A percentile compares a stretch with the other conserved stretches of the same genome.
Conservation (phyloP, 2,329 filamentous ascomycete species). For the Venturia effusa region DNA sequence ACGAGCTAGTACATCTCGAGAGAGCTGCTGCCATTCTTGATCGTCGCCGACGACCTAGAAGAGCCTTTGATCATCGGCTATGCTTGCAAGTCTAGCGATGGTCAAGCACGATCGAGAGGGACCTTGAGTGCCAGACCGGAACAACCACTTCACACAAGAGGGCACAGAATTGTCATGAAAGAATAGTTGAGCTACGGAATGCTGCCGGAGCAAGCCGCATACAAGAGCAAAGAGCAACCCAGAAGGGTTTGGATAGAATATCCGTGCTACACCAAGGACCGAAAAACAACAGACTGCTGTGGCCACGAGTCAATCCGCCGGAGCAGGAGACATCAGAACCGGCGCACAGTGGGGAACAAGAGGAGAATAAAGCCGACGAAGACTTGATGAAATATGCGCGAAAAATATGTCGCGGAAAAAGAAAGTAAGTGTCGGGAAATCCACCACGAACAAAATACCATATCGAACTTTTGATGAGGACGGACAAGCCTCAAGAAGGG, state of each 20-base stretch:
- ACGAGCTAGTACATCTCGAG: too few species aligned
- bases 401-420: conserved; percentile 9
- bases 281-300: conserved; percentile 12
- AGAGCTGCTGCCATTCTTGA: too few species aligned
- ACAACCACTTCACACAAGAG: background rate
- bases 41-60: too few species aligned
- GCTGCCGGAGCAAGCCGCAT: background rate
- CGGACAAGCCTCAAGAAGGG: conserved; percentile 17
- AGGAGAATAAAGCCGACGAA: conserved; percentile 12
- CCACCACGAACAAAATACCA: background rate
- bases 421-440: background rate
- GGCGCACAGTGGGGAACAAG: conserved; percentile 20
- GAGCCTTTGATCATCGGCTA: too few species aligned
- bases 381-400: background rate
- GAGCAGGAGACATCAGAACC: conserved; percentile 41
- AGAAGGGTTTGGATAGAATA: background rate
- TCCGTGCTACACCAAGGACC: background rate
- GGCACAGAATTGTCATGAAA: background rate
- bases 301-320: conserved; percentile 41
- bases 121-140: too few species aligned
- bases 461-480: conserved; percentile 5
- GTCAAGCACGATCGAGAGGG: too few species aligned
- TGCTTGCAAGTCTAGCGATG: too few species aligned
- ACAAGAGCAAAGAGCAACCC: background rate
- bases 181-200: background rate